Percentiles rank a stretch among this genome's conserved stretches.
Conservation (phyloP, 75 land plant genomes). For the Pseudotsuga menziesii region DNA sequence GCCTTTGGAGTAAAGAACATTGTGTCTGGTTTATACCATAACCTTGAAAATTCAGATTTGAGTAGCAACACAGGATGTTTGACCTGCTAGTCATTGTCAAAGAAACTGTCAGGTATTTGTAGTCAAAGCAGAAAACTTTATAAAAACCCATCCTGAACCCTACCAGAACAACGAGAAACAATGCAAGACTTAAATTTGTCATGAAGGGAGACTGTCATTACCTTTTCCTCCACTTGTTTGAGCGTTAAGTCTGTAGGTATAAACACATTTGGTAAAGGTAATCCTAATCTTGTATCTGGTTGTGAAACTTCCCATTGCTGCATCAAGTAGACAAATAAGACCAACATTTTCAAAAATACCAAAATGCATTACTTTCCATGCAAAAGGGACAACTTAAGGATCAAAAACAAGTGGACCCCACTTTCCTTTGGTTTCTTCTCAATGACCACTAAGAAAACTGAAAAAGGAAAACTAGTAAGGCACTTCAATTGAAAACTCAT, state of each 20-base stretch:
- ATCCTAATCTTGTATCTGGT: constrained; percentile 57
- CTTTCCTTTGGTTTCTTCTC: not conserved
- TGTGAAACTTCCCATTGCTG: constrained; percentile 66
- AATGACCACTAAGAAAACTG: not conserved
- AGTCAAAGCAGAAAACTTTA: too few relatives aligned
- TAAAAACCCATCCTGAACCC: too few relatives aligned
- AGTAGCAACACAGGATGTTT: constrained; percentile 50
- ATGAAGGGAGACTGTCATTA: not conserved
- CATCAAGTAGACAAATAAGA: not conserved
- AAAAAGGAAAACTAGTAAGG: not conserved
- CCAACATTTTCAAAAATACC: not conserved
- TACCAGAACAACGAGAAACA: too few relatives aligned
- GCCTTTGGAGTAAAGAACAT: constrained; percentile 86
- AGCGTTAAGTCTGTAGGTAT: constrained; percentile 81
- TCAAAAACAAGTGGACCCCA: not conserved
- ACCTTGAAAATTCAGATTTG: constrained; percentile 60
- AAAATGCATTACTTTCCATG: not conserved
- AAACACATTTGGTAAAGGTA: constrained; percentile 76
- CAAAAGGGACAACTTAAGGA: not conserved
- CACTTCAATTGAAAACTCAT: not conserved
- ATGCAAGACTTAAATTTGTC: not conserved
- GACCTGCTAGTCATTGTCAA: too few relatives aligned
- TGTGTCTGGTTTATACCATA: constrained; percentile 92
- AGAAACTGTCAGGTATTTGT: too few relatives aligned
- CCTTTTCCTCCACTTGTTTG: constrained; percentile 50